Percentiles rank a stretch among this genome's conserved stretches.
Evolutionary conservation across 805 yeast species (phyloP).

Genomic region (Candida alai): DNA sequence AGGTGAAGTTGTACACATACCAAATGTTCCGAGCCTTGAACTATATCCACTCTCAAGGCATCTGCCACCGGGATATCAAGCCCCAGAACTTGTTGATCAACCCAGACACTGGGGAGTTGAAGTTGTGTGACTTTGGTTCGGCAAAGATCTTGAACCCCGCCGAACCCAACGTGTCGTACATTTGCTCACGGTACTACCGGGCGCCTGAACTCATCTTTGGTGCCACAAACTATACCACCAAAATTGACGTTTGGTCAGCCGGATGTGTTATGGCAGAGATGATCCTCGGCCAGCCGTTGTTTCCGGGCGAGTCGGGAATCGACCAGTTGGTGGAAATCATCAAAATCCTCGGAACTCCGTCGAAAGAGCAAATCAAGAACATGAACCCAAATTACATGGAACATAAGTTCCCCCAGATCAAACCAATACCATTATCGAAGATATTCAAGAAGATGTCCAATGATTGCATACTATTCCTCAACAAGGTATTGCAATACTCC

Average conservation of each 20-base stretch:
- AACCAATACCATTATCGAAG: slow-evolving; percentile 68
- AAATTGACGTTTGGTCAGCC: slow-evolving; percentile 96
- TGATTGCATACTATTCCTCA: slow-evolving; percentile 55
- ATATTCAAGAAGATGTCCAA: slow-evolving; percentile 57
- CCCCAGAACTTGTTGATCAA: slow-evolving; percentile 87
- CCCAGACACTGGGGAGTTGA: slow-evolving; percentile 78
- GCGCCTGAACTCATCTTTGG: slow-evolving; percentile 98
- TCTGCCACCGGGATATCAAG: slow-evolving; percentile 92
- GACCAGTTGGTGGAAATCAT: slow-evolving; percentile 96
- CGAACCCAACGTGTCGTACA: slow-evolving; percentile 94
- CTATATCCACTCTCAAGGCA: slow-evolving; percentile 71
- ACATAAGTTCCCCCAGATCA: slow-evolving; percentile 87
- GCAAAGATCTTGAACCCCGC: slow-evolving; percentile 87
- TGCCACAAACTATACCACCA: slow-evolving; percentile 92
- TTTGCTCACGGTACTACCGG: slow-evolving; percentile 93
- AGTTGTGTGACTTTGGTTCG: slow-evolving; percentile 94
- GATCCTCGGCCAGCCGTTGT: slow-evolving; percentile 90
- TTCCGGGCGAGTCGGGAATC: slow-evolving; percentile 97
- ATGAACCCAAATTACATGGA: slow-evolving; percentile 98
- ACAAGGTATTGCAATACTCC: slow-evolving; percentile 59
- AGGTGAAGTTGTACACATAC: slow-evolving; percentile 80
- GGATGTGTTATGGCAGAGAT: slow-evolving; percentile 98
- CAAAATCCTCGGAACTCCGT: slow-evolving; percentile 92
- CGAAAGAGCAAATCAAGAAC: slow-evolving; percentile 82
- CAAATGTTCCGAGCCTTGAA: slow-evolving; percentile 74